Percentiles rank a stretch among this genome's conserved stretches.
Conservation (phyloP, 257 asterid species). For the Catharanthus roseus region DNA sequence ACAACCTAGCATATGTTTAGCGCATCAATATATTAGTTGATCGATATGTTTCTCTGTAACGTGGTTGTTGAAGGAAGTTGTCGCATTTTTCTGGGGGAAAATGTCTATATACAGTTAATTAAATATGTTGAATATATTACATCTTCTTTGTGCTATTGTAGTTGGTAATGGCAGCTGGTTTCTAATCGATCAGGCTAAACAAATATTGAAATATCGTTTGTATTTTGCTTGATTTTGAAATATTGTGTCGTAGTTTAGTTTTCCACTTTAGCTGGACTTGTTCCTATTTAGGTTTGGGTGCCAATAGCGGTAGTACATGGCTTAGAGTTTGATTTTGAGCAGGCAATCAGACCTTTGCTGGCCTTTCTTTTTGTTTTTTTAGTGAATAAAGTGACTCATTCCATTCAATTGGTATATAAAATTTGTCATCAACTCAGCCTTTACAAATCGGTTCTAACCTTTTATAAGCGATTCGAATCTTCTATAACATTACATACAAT, state of each 20-base stretch:
- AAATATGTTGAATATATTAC: not conserved
- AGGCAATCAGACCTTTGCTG: too few species aligned
- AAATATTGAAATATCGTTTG: not conserved
- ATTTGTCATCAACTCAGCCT: too few species aligned
- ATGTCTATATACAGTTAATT: conserved; percentile 3
- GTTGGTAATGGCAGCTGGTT: not conserved
- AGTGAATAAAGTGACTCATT: too few species aligned
- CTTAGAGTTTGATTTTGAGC: too few species aligned
- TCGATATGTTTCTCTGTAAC: not conserved
- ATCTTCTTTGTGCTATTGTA: not conserved
- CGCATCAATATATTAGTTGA: conserved; percentile 3
- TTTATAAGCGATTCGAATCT: too few species aligned
- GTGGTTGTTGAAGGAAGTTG: not conserved
- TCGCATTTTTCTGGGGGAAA: not conserved
- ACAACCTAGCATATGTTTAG: not conserved
- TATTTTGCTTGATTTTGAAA: not conserved
- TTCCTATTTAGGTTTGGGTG: not conserved
- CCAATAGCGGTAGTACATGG: too few species aligned
- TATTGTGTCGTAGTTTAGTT: not conserved
- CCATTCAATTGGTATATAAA: too few species aligned
- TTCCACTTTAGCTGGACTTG: not conserved
- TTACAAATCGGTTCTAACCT: too few species aligned
- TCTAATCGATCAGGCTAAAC: not conserved
- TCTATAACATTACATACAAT: too few species aligned
- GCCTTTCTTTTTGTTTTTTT: too few species aligned